Base-by-base conservation (phyloP, 108 stramenopile species). In the Skeletonema grethae region DNA sequence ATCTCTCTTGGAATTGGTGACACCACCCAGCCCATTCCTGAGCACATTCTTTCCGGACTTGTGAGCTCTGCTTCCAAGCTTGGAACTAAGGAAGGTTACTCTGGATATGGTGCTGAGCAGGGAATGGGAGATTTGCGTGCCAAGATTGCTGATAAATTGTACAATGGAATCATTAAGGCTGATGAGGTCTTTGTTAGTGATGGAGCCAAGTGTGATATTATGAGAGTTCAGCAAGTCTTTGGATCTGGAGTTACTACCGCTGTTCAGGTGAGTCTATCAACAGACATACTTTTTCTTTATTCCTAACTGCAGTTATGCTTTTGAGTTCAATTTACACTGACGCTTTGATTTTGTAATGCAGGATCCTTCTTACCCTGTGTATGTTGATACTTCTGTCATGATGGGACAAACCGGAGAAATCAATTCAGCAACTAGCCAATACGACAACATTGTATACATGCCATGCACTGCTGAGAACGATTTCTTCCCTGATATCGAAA, bases 401-500 rank as follows among this genome's bases (percentile, higher is more conserved):
- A 87, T 96, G 87, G 97, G 97, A 30, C 98, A 98, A 76, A 98
- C 98, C 34, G 96, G 97, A 60, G 68, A 82, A 48, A 86, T 95
- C 75, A 75, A 98, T 72, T 53, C 76, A 39, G 85, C 72, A 15
- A 97, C 91, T 53, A 90, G 80, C 68, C 98, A 98, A 84, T 98
- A 92, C 86, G 87, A 96, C 53, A 96, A 96, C 75, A 96, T 98
- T 76, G 95, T 97, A 22, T 98, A 98, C 96, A 98, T 98, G 97
- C 93, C 93, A 8, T 97, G 97, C 82, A 94, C 84, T 58, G 87
- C 88, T 15, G 85, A 89, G 72, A 97, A 97, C 83, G 88, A 95
- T 66, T 97, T 98, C 82, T 97, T 97, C 88, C 97, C 97, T 12
- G 95, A 98, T 76, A 89, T 93, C 69, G 90, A 82, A 2, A 85